Evolutionary conservation across 495 filamentous ascomycete species (phyloP).

Genomic region (Cairneyella variabilis): DNA sequence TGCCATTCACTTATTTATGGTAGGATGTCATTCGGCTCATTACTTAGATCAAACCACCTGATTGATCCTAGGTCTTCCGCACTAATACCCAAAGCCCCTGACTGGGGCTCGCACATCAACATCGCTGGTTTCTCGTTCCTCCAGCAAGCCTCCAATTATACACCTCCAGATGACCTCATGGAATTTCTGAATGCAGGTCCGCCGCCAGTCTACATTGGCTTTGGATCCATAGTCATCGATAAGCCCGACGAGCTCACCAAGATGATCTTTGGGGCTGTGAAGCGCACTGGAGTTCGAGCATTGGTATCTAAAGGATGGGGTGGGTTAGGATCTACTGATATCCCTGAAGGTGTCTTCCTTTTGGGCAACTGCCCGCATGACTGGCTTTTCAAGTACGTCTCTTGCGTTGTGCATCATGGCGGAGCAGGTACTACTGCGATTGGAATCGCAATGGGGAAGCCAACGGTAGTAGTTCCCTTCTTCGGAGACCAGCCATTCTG

Average conservation of each 20-base stretch:
- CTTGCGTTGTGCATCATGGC: conserved; percentile 76
- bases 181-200: conserved; percentile 63
- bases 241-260: conserved; percentile 61
- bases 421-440: conserved; percentile 79
- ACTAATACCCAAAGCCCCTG: conserved; percentile 73
- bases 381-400: conserved; percentile 74
- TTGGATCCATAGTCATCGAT: conserved; percentile 78
- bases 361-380: conserved; percentile 69
- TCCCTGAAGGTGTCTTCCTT: conserved; percentile 59
- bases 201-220: conserved; percentile 75
- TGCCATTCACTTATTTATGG: conserved; percentile 78
- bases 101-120: conserved; percentile 69
- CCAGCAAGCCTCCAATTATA: conserved; percentile 55
- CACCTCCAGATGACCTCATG: conserved; percentile 55
- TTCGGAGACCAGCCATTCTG: conserved; percentile 86
- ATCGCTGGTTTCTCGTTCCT: conserved; percentile 74
- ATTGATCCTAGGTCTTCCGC: conserved; percentile 52
- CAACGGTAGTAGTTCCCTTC: conserved; percentile 76
- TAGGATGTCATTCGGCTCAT: conserved; percentile 30
- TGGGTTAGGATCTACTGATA: conserved; percentile 60
- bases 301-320: conserved; percentile 81
- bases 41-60: background rate
- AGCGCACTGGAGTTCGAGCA: conserved; percentile 61
- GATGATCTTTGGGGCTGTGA: conserved; percentile 64
- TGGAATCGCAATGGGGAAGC: conserved; percentile 63